Evolutionary conservation across 495 filamentous ascomycete genomes (phyloP).

Genomic region (Hypoxylon subgilvum): DNA sequence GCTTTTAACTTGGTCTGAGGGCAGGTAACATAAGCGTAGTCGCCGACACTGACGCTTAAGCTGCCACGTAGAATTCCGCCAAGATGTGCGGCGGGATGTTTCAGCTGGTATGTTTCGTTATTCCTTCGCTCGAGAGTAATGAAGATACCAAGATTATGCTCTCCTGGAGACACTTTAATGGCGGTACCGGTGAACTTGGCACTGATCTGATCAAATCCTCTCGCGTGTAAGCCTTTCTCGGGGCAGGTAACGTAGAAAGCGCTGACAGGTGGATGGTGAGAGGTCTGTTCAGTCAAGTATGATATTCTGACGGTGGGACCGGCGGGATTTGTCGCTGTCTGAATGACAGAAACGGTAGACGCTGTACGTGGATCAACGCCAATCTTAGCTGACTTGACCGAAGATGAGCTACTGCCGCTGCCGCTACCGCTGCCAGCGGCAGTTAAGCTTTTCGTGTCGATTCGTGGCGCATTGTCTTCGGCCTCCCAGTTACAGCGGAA

Average conservation of each 20-base stretch:
- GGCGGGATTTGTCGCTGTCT: constrained; percentile 48
- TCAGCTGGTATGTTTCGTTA: constrained; percentile 92
- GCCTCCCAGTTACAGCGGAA: constrained; percentile 98
- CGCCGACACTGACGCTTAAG: constrained; percentile 83
- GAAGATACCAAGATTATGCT: constrained; percentile 95
- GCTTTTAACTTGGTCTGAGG: constrained; percentile 85
- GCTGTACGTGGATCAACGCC: constrained; percentile 40
- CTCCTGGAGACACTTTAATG: constrained; percentile 85
- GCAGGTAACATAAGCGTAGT: constrained; percentile 85
- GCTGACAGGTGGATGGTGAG: constrained; percentile 95
- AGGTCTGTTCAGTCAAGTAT: constrained; percentile 97
- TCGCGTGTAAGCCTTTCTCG: constrained; percentile 84
- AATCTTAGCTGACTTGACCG: constrained; percentile 53
- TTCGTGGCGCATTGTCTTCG: constrained; percentile 65
- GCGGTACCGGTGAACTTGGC: constrained; percentile 98
- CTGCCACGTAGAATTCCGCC: constrained; percentile 84
- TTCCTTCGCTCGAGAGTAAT: constrained; percentile 79
- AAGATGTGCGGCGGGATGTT: constrained; percentile 90
- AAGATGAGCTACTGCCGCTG: constrained; percentile 55
- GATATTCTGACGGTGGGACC: constrained; percentile 74
- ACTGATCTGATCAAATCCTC: constrained; percentile 92
- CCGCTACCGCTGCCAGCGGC: constrained; percentile 36
- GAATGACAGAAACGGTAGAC: constrained; percentile 53
- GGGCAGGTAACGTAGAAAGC: constrained; percentile 94
- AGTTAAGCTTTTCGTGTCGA: constrained; percentile 48